Percentiles rank a stretch among this genome's conserved stretches.
Conservation (phyloP, 352 stramenopile species). For the Phytopythium delawarense region DNA sequence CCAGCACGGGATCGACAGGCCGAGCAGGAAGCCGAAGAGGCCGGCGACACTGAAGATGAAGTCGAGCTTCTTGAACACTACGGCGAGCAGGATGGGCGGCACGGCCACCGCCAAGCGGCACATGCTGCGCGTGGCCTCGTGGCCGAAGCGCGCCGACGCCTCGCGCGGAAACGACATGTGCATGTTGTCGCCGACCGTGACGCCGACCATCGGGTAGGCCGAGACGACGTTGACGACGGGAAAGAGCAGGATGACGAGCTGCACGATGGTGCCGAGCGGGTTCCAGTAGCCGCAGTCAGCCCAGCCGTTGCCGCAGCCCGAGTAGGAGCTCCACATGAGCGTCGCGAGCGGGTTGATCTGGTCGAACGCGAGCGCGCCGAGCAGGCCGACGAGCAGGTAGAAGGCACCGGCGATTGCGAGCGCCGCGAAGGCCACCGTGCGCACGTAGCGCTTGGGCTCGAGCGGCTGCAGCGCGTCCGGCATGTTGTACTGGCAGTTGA, state of each 20-base stretch:
- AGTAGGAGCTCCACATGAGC: conserved; percentile 79
- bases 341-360: conserved; percentile 73
- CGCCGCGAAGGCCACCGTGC: conserved; percentile 57
- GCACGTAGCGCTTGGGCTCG: conserved; percentile 58
- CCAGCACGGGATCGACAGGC: conserved; percentile 77
- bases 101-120: conserved; percentile 61
- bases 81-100: conserved; percentile 66
- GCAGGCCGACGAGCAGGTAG: conserved; percentile 70
- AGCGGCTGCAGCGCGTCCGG: conserved; percentile 75
- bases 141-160: conserved; percentile 48
- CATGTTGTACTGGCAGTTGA: conserved; percentile 90
- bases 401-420: conserved; percentile 63
- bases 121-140: conserved; percentile 40
- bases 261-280: conserved; percentile 48
- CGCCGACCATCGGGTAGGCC: conserved; percentile 79
- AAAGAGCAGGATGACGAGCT: conserved; percentile 81
- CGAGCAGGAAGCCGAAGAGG: conserved; percentile 75
- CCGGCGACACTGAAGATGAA: conserved; percentile 79
- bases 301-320: conserved; percentile 80
- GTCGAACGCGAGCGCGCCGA: conserved; percentile 74
- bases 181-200: conserved; percentile 85
- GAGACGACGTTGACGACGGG: conserved; percentile 83
- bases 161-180: conserved; percentile 71
- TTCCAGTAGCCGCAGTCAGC: conserved; percentile 40
- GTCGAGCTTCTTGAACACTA: conserved; percentile 86